Base-by-base conservation (phyloP, 2,329 filamentous ascomycete species). In the Aspergillus thermomutatus region DNA sequence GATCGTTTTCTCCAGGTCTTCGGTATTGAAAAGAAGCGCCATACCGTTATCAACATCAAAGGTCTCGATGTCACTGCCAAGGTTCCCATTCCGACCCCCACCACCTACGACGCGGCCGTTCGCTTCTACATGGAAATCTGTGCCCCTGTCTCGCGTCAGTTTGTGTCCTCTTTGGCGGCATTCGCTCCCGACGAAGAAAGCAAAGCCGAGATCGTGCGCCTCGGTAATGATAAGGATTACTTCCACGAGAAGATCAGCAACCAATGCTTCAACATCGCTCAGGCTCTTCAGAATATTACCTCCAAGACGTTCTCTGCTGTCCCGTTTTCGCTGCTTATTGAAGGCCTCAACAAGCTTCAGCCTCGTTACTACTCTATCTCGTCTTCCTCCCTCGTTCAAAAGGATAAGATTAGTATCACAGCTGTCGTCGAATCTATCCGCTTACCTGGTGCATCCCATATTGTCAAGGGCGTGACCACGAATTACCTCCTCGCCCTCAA, bases 311-410 rank as follows among this genome's bases (percentile, higher is more conserved):
- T 94, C 90, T 80, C 85, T 54, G 87, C 86, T 54, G 87, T 97
- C 55, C 95, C 94, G 17, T 97, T 99, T 79, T 96, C 94, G 8
- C 87, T 92, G 67, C 87, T 97, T 67, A 92, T 99, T 64, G 94
- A 99, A 81, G 90, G 91, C 63, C 77, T 99, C 60, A 90, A 87
- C 77, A 97, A 97, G 81, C 86, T 99, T 56, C 94, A 99, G 76
- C 93, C 94, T 41, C 91, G 94, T 50, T 99, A 97, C 82, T 99
- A 99, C 81, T 99, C 95, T 50, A 99, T 99, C 75, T 99, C 94
- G 2, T 99, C 95, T 1, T 97, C 94, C 0, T 97, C 94, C 6
- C 75, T 92, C 8, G 92, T 96, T 17, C 92, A 99, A 72, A 92
- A 94, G 72, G 88, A 96, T 77, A 93, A 92, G 79, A 92, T 99